Conservation (phyloP, 257 asterid species). For the Coffea eugenioides region DNA sequence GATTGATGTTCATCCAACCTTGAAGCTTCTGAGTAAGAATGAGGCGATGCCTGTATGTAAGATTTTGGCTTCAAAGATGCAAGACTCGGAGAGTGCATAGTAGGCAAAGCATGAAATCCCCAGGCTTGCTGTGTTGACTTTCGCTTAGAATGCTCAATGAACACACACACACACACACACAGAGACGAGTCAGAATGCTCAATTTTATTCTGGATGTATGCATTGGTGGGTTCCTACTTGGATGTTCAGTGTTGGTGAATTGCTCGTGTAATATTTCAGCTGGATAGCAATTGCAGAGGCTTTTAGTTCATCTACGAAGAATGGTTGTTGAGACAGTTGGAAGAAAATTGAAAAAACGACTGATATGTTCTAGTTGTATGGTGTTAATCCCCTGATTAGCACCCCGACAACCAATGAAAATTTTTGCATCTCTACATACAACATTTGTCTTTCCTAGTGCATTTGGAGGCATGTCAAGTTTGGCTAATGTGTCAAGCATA, state of each 20-base stretch:
- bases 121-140: background rate
- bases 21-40: slow-evolving; percentile 84
- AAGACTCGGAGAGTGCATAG: slow-evolving; percentile 20
- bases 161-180: background rate
- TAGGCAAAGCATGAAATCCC: background rate
- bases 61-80: slow-evolving; percentile 47
- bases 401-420: background rate
- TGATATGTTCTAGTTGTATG: background rate
- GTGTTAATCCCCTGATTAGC: background rate
- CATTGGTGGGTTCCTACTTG: background rate
- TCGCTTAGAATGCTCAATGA: background rate
- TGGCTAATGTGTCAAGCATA: background rate
- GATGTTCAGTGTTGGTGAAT: background rate
- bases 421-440: background rate
- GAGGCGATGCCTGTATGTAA: slow-evolving; percentile 77
- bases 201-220: background rate
- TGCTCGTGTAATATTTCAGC: background rate
- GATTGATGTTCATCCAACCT: slow-evolving; percentile 58
- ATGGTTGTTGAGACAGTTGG: background rate
- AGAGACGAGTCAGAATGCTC: background rate
- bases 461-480: background rate
- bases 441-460: background rate
- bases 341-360: background rate
- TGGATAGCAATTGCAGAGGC: background rate
- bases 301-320: background rate